Conservation (phyloP, 2,329 filamentous ascomycete species). For the Fusarium aywerte region DNA sequence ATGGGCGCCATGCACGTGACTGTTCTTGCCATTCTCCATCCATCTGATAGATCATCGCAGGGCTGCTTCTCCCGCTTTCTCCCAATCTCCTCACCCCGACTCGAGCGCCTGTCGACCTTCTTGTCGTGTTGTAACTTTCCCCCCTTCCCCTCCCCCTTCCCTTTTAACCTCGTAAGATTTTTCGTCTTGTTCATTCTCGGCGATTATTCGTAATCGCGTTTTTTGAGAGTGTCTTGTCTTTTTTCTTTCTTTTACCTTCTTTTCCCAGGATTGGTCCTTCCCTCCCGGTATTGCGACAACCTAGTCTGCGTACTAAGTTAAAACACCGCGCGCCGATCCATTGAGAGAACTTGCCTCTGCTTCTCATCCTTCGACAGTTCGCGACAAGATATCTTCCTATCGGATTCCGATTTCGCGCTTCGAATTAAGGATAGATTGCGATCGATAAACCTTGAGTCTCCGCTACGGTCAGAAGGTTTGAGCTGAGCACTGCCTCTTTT, state of each 20-base stretch:
- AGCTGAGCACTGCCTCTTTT: slow-evolving; percentile 54
- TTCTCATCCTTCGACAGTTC: slow-evolving; percentile 30
- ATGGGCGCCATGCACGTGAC: slow-evolving; percentile 29
- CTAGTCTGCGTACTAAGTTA: slow-evolving; percentile 12
- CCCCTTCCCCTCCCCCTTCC: slow-evolving; percentile 32
- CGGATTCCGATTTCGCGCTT: slow-evolving; percentile 19
- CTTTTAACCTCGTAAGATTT: slow-evolving; percentile 36
- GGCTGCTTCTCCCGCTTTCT: slow-evolving; percentile 45
- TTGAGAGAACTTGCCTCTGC: slow-evolving; percentile 26
- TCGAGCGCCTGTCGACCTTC: slow-evolving; percentile 13
- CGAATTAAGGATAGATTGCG: slow-evolving; percentile 38
- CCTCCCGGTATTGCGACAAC: slow-evolving; percentile 36
- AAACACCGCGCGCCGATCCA: slow-evolving; percentile 37
- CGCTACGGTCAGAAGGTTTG: slow-evolving; percentile 51
- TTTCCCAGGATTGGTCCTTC: slow-evolving; percentile 34
- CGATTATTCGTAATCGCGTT: slow-evolving; percentile 32
- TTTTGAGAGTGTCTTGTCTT: slow-evolving; percentile 27
- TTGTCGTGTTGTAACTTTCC: slow-evolving; percentile 42
- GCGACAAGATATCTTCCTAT: slow-evolving; percentile 33
- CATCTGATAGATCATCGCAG: slow-evolving; percentile 23
- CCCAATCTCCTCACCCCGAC: slow-evolving; percentile 40
- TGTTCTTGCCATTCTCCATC: slow-evolving; percentile 8
- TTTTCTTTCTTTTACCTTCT: slow-evolving; percentile 12
- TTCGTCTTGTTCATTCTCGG: slow-evolving; percentile 37
- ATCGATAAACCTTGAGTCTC: slow-evolving; percentile 41